Conservation (phyloP, 306 rosid species). For the Cucumis cinereus region DNA sequence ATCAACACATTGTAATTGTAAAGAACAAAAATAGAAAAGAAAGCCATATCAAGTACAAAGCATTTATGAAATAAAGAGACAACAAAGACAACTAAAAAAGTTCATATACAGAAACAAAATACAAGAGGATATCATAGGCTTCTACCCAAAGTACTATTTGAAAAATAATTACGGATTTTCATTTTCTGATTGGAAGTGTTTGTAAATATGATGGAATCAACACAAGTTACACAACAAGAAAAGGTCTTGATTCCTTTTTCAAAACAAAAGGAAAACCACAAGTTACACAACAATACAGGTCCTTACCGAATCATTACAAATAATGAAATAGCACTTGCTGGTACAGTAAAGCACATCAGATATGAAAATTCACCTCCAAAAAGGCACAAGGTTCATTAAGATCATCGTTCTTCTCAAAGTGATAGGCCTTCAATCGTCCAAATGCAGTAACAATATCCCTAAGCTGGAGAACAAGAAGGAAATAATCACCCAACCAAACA, state of each 20-base stretch:
- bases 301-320: not conserved
- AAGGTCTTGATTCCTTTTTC: too few species aligned
- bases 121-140: not conserved
- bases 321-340: not conserved
- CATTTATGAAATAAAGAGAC: not conserved
- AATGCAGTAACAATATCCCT: slow-evolving; percentile 68
- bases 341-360: not conserved
- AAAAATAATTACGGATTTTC: not conserved
- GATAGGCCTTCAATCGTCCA: slow-evolving; percentile 84
- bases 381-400: slow-evolving; percentile 48
- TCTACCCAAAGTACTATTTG: not conserved
- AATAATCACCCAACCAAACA: slow-evolving; percentile 5
- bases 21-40: not conserved
- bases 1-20: not conserved
- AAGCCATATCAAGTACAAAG: not conserved
- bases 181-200: not conserved
- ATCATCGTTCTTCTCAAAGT: slow-evolving; percentile 38
- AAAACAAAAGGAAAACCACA: too few species aligned
- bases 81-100: not conserved
- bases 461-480: slow-evolving; percentile 33
- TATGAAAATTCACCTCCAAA: slow-evolving; percentile 50
- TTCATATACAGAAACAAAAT: not conserved
- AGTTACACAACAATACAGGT: not conserved
- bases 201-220: not conserved
- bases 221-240: too few species aligned